These are phyloP conservation scores for Mycena crocata DNA, from an alignment of 768 basidiomycete genomes.

Conservation along the genomic window DNA sequence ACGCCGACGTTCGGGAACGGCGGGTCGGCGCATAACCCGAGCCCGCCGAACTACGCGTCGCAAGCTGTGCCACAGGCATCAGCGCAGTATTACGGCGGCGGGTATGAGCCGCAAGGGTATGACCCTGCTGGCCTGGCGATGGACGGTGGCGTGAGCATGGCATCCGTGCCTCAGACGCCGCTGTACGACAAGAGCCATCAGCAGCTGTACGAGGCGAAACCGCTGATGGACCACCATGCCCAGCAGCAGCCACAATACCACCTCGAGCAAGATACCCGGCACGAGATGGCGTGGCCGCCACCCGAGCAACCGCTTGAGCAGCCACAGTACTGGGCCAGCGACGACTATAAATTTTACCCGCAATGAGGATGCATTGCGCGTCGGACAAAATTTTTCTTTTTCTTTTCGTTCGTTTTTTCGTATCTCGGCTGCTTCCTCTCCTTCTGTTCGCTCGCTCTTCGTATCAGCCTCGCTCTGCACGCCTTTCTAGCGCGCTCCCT, in stretches of 20 bases:
- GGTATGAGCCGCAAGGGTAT: constrained; percentile 33
- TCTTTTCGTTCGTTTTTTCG: not conserved
- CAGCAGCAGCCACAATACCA: constrained; percentile 34
- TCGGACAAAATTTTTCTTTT: not conserved
- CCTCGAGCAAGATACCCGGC: constrained; percentile 15
- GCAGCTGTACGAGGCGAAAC: constrained; percentile 45
- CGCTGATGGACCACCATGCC: constrained; percentile 35
- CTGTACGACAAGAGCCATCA: constrained; percentile 37
- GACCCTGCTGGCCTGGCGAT: not conserved
- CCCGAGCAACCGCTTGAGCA: not conserved
- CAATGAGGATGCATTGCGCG: constrained; percentile 9
- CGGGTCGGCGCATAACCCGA: constrained; percentile 35
- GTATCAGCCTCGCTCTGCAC: not conserved
- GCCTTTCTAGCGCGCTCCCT: not conserved
- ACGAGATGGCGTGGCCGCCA: constrained; percentile 25
- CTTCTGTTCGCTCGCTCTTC: not conserved
- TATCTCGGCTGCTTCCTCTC: not conserved
- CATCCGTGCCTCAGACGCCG: not conserved
- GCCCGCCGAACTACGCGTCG: constrained; percentile 44
- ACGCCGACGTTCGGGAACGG: constrained; percentile 42
- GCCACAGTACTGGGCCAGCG: constrained; percentile 8
- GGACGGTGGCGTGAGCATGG: constrained; percentile 13
- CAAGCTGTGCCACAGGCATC: constrained; percentile 33
- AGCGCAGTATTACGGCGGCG: constrained; percentile 24
- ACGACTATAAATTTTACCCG: constrained; percentile 29